Evolutionary conservation across 2,329 filamentous ascomycete species (phyloP), one percentile per base, ranked within the genome.

Genomic region (Fusarium multiceps): DNA sequence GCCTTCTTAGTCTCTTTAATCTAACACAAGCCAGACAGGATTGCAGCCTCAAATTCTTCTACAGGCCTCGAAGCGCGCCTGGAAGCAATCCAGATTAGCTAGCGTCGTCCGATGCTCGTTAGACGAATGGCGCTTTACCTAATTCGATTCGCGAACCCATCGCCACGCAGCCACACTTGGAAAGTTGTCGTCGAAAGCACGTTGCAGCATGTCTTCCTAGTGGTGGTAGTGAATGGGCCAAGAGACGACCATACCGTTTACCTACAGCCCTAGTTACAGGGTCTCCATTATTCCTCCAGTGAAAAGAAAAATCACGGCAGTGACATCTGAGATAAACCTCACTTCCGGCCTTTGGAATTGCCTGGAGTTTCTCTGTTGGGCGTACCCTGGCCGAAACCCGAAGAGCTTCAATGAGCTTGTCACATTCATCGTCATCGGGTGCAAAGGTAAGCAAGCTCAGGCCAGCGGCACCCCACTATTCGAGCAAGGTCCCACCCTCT

Each of bases 21-120:
- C 48, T 55, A 41, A 49, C 28, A 30, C 28, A 30, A 7, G 28
- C 28, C 28, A 30, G 28, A 30, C 27, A 49, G 18, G 32, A 41
- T 53, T 34, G 32, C 49, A 53, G 51, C 58, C 45, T 53, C 49
- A 27, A 68, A 42, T 40, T 47, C 43, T 64, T 48, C 48, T n/a
- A 40, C 43, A 46, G 53, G 51, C 55, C 45, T 65, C 55, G 37
- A 53, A 54, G 56, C 63, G 53, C 37, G 59, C 42, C 51, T 55
- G 41, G 64, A 53, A 47, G 55, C 45, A 49, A 71, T 65, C 49
- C 56, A 68, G 63, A 71, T 68, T 68, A 63, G 68, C 59, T 66
- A 63, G 68, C 63, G 55, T 61, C 46, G 55, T 54, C 55, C 23
- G 42, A 66, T 58, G 53, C 32, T 46, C 49, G 34, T 43, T 41